These are phyloP conservation scores for Haplosporangium sp. DNA, from an alignment of 371 early-diverging fungal genomes.

Conservation along the genomic window DNA sequence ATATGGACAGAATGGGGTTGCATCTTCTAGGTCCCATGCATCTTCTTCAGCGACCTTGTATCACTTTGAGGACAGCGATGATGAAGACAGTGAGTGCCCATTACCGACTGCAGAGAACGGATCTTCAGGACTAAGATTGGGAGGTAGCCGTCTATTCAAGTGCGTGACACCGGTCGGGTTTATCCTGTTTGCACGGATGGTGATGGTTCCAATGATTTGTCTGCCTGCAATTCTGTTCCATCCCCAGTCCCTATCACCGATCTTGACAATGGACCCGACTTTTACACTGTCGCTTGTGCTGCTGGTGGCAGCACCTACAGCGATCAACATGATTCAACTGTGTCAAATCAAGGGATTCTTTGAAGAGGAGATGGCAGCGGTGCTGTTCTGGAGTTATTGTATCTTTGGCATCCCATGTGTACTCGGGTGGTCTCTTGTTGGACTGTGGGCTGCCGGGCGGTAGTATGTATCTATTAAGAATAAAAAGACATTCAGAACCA, in stretches of 20 bases:
- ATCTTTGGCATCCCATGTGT: conserved; percentile 64
- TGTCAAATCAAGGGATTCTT: conserved; percentile 66
- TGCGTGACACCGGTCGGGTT: conserved; percentile 54
- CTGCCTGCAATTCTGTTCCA: conserved; percentile 60
- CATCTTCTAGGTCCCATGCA: conserved; percentile 1
- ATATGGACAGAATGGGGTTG: conserved; percentile 6
- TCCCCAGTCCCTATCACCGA: conserved; percentile 52
- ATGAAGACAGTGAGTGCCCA: conserved; percentile 3
- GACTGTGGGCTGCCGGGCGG: conserved; percentile 53
- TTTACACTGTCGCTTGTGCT: conserved; percentile 63
- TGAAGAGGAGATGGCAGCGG: conserved; percentile 67
- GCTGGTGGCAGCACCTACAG: conserved; percentile 67
- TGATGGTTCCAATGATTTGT: conserved; percentile 59
- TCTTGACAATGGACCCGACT: conserved; percentile 62
- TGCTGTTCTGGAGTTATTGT: conserved; percentile 72
- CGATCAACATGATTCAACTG: conserved; percentile 68
- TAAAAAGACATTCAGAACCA: too few species aligned
- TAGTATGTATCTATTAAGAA: not conserved
- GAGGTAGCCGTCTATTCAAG: conserved; percentile 23
- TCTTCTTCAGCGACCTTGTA: conserved; percentile 24
- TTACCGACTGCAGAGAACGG: conserved; percentile 13
- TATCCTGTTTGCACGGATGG: conserved; percentile 60
- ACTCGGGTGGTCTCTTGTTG: conserved; percentile 61
- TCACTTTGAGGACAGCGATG: not conserved
- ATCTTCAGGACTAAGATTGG: conserved; percentile 1